phyloP scores from a whole-genome alignment of 148 eudicot species.

The Rheum nobile region DNA sequence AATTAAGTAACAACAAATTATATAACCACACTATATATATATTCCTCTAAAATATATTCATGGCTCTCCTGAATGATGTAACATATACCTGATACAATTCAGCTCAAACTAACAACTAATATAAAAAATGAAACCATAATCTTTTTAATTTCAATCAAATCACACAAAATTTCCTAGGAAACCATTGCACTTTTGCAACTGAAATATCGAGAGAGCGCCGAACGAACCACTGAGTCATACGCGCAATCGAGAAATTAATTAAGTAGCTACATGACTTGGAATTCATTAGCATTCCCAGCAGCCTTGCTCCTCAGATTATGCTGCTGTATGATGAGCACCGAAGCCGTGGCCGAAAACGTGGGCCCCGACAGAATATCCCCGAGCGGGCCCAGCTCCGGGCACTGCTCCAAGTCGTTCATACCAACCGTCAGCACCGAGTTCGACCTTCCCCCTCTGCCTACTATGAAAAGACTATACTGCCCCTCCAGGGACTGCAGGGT shows the following conservation, averaged over 20 bases:
- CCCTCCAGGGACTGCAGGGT: slow-evolving; percentile 62
- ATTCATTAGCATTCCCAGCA: slow-evolving; percentile 6
- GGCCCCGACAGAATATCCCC: slow-evolving; percentile 85
- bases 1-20: no score
- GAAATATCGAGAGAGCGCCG: background rate
- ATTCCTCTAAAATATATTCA: no score
- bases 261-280: slow-evolving; percentile 2
- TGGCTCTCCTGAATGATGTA: no score
- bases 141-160: background rate
- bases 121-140: background rate
- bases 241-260: background rate
- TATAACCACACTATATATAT: no score
- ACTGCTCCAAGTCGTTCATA: slow-evolving; percentile 96
- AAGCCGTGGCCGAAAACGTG: slow-evolving; percentile 54
- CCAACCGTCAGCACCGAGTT: slow-evolving; percentile 75
- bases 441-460: slow-evolving; percentile 78
- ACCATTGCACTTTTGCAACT: background rate
- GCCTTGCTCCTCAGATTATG: slow-evolving; percentile 38
- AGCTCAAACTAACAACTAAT: background rate
- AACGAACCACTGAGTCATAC: background rate
- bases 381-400: slow-evolving; percentile 87
- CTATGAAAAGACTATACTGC: slow-evolving; percentile 65
- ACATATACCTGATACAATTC: background rate
- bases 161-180: background rate
- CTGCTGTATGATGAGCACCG: slow-evolving; percentile 78